phyloP scores from a whole-genome alignment of 495 filamentous ascomycete species.

The Lasiosphaeria miniovina region DNA sequence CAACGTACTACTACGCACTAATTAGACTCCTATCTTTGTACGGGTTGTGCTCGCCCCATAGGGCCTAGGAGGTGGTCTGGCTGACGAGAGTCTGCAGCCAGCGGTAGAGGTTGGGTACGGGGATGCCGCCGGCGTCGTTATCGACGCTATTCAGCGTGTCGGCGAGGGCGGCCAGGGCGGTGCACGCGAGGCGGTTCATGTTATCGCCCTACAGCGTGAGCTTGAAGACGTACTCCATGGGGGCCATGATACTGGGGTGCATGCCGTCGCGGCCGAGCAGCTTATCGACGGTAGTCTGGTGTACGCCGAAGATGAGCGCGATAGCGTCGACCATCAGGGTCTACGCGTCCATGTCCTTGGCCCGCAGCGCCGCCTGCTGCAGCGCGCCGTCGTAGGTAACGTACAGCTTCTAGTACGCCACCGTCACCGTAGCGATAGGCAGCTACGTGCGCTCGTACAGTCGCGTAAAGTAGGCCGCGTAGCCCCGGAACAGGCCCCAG shows the following conservation, averaged over 20 bases:
- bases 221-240: constrained; percentile 14
- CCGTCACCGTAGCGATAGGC: constrained; percentile 41
- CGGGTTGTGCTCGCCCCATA: constrained; percentile 32
- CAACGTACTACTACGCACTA: constrained; percentile 20
- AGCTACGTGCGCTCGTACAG: constrained; percentile 15
- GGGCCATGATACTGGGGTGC: constrained; percentile 4
- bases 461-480: constrained; percentile 11
- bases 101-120: constrained; percentile 20
- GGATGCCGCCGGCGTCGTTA: not conserved
- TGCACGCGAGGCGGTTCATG: constrained; percentile 9
- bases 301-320: constrained; percentile 12
- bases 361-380: constrained; percentile 26
- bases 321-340: constrained; percentile 12
- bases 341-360: constrained; percentile 23
- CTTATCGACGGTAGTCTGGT: constrained; percentile 5
- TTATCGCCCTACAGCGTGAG: constrained; percentile 9
- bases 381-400: constrained; percentile 28
- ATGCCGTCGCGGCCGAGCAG: constrained; percentile 2
- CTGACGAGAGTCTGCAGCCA: constrained; percentile 33
- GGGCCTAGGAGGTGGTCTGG: constrained; percentile 25
- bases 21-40: constrained; percentile 20
- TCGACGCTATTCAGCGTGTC: constrained; percentile 13
- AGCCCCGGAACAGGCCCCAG: constrained; percentile 7
- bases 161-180: not conserved
- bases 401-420: constrained; percentile 22